Base-by-base conservation (phyloP, 495 filamentous ascomycete genomes). In the Chaetomium fimeti region DNA sequence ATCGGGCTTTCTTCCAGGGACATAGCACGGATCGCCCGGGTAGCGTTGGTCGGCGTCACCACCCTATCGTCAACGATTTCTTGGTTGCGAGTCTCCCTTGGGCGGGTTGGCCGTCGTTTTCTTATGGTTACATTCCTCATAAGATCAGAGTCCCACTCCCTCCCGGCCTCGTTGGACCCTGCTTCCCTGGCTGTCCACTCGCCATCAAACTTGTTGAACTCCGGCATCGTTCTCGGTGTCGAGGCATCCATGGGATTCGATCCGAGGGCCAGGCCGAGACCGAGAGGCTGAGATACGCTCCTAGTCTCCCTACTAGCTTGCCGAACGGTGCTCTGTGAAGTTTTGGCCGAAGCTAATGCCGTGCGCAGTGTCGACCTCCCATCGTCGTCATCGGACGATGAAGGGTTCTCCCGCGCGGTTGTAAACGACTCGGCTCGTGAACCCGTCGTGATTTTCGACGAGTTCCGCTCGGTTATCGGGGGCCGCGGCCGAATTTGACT, bases 351-450 rank as follows among this genome's bases (percentile, higher is more conserved):
- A 15, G 78, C 72, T 54, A 84, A 60, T 42, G 70, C 69, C 5
- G 82, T 78, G 1, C 80, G 79, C 40, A 84, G 76, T 4, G 83
- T 84, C 29, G 74, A 75, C 55, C 60, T 71, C 24, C 70, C 76
- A 47, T 75, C 76, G 48, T 80, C 88, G 40, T 83, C 85, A 60
- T 89, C 88, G 0, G 87, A 86, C 3, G 83, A 85, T 25, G 82
- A 78, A 12, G 78, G 83, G 42, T 79, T 74, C 71, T 93, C 90
- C 25, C 76, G 80, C 15, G 90, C 89, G 0, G 90, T 93, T 63
- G 79, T 85, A 68, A 91, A 93, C 4, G 89, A 92, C 32, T 91
- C 87, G 24, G 86, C 80, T 20, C 86, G 84, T 49, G 88, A 85
- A 9, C 81, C 81, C 16, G 79, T 79, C 43, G 77, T 77, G 24